Conservation (phyloP, 805 yeast genomes). For the Suhomyces emberorum region DNA sequence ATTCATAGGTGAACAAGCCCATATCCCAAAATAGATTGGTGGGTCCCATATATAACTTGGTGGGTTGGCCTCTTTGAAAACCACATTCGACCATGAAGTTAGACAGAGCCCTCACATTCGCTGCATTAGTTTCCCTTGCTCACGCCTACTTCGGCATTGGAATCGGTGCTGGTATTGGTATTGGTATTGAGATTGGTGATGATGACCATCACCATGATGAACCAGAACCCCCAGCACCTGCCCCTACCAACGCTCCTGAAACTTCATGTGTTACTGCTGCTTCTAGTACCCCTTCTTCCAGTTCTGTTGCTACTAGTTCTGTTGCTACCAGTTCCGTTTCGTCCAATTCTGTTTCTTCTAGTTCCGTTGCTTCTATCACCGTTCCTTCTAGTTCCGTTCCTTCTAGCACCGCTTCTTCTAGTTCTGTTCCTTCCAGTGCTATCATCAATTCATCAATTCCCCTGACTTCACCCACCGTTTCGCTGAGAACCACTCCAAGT, state of each 20-base stretch:
- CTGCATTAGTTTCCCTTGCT: slow-evolving; percentile 5
- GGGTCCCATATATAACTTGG: too few species aligned
- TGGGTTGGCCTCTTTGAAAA: too few species aligned
- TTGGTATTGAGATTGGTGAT: neutral
- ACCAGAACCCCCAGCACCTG: neutral
- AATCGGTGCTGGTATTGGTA: neutral
- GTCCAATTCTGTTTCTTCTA: neutral
- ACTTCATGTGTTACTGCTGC: neutral
- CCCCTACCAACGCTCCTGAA: neutral
- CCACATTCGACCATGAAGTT: slow-evolving; percentile 6
- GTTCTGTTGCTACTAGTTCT: slow-evolving; percentile 3
- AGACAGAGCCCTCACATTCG: slow-evolving; percentile 3
- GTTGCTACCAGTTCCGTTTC: slow-evolving; percentile 2
- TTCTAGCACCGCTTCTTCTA: neutral
- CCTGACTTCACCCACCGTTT: too few species aligned
- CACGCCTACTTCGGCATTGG: slow-evolving; percentile 1
- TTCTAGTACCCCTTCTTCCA: neutral
- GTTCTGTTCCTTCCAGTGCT: neutral
- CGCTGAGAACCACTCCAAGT: neutral
- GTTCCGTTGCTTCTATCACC: neutral
- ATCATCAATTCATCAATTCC: neutral
- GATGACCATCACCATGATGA: neutral
- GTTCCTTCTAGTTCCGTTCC: neutral
- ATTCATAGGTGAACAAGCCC: too few species aligned
- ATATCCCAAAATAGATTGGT: too few species aligned